Evolutionary conservation across 2,329 filamentous ascomycete genomes (phyloP).

Genomic region (Mollisia scopiformis): DNA sequence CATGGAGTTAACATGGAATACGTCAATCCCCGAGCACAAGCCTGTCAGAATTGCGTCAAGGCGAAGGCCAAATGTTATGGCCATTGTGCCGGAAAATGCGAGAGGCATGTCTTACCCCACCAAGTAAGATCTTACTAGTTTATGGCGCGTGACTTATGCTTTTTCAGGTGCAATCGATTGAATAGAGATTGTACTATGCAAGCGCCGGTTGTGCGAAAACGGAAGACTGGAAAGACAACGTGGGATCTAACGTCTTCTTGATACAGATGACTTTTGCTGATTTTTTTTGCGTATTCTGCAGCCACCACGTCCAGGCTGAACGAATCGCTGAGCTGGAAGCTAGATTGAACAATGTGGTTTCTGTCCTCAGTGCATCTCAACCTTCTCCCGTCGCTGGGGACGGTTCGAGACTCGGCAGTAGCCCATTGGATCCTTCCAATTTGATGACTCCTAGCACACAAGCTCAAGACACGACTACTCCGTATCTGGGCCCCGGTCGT

Average conservation of each 20-base stretch:
- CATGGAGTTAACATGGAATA: constrained; percentile 12
- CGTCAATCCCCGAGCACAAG: constrained; percentile 14
- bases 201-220: background rate
- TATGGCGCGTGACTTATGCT: background rate
- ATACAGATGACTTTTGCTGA: background rate
- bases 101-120: constrained; percentile 3
- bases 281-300: background rate
- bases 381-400: background rate
- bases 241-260: background rate
- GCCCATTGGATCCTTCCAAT: too few species aligned
- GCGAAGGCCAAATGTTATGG: constrained; percentile 17
- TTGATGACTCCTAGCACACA: too few species aligned
- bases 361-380: background rate
- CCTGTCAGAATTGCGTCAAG: constrained; percentile 18
- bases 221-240: background rate
- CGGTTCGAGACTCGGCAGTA: background rate
- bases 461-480: too few species aligned
- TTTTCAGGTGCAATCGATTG: constrained; percentile 7
- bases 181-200: constrained; percentile 3
- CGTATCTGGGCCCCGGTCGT: too few species aligned
- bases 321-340: constrained; percentile 5
- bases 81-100: constrained; percentile 9
- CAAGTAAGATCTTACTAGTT: background rate
- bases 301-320: constrained; percentile 1
- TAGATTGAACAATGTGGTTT: background rate